These are phyloP conservation scores for Globisporangium radiosum DNA, from an alignment of 352 stramenopile genomes.

Conservation along the genomic window DNA sequence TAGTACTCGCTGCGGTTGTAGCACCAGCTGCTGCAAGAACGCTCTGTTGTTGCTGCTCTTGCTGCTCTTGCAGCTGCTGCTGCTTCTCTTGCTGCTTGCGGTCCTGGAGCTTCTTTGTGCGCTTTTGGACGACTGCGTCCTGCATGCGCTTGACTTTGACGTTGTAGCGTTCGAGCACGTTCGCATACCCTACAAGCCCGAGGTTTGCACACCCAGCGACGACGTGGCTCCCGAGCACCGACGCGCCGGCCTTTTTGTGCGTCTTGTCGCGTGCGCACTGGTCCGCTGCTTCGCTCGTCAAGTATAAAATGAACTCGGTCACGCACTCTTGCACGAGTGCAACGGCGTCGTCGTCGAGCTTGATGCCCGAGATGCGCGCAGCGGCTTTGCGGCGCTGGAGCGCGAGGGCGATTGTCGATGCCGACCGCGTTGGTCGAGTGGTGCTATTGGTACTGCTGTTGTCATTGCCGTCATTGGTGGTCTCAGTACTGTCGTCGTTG, in stretches of 20 bases:
- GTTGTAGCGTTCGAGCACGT: slow-evolving; percentile 54
- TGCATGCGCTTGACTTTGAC: slow-evolving; percentile 62
- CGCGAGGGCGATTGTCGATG: background rate
- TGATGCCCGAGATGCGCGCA: slow-evolving; percentile 18
- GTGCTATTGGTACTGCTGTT: background rate
- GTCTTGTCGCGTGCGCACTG: slow-evolving; percentile 56
- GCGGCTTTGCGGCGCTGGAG: slow-evolving; percentile 2
- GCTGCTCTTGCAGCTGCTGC: background rate
- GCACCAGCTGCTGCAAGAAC: background rate
- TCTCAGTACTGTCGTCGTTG: background rate
- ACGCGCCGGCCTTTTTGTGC: slow-evolving; percentile 26
- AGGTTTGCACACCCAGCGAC: slow-evolving; percentile 65
- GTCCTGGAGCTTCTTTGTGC: slow-evolving; percentile 8
- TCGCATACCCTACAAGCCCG: slow-evolving; percentile 59
- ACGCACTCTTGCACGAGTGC: slow-evolving; percentile 82
- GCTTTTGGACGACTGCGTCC: slow-evolving; percentile 48
- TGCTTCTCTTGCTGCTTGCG: background rate
- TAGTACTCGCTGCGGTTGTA: too few relatives aligned
- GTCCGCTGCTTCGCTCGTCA: slow-evolving; percentile 77
- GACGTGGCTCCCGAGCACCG: slow-evolving; percentile 53
- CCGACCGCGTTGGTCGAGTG: background rate
- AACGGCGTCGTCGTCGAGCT: slow-evolving; percentile 73
- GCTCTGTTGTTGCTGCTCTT: background rate
- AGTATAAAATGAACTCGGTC: slow-evolving; percentile 78
- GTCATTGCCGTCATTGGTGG: background rate